Percentiles rank a stretch among this genome's conserved stretches.
Conservation (phyloP, 495 filamentous ascomycete genomes). For the Pyronema omphalodes region DNA sequence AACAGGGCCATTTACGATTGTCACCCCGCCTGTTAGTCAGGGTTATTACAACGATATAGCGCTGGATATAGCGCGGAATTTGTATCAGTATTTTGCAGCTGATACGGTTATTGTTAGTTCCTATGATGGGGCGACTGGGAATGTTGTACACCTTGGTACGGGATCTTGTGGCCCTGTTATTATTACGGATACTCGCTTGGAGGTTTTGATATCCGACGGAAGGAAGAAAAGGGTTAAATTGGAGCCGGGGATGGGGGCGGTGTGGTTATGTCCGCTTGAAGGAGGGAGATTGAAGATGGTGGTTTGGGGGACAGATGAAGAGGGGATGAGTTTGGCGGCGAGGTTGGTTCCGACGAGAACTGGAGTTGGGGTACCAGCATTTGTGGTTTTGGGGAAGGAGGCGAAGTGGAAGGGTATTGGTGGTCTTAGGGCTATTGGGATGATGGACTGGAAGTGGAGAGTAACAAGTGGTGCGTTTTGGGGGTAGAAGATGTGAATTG, state of each 20-base stretch:
- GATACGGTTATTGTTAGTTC: constrained; percentile 30
- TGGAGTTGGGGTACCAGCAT: constrained; percentile 41
- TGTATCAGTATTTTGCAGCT: constrained; percentile 40
- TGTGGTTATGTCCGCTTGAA: constrained; percentile 32
- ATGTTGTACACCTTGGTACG: constrained; percentile 23
- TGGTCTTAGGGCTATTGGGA: constrained; percentile 37
- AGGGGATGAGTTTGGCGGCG: constrained; percentile 33
- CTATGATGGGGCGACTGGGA: constrained; percentile 21
- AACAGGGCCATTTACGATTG: constrained; percentile 30
- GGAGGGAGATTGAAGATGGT: constrained; percentile 35
- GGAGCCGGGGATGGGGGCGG: constrained; percentile 28
- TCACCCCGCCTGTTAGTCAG: constrained; percentile 9
- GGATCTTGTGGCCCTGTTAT: neutral
- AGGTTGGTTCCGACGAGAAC: constrained; percentile 39
- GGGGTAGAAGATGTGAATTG: no score
- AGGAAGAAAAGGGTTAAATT: constrained; percentile 13
- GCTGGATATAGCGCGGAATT: constrained; percentile 39
- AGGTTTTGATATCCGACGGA: constrained; percentile 15
- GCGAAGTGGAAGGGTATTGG: constrained; percentile 35
- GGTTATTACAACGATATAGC: constrained; percentile 24
- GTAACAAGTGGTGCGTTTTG: constrained; percentile 23
- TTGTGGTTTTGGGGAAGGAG: constrained; percentile 30
- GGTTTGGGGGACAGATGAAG: constrained; percentile 34
- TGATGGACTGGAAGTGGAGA: constrained; percentile 37
- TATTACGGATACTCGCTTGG: neutral